Conservation (phyloP, 352 stramenopile genomes). For the Globisporangium emineosum region DNA sequence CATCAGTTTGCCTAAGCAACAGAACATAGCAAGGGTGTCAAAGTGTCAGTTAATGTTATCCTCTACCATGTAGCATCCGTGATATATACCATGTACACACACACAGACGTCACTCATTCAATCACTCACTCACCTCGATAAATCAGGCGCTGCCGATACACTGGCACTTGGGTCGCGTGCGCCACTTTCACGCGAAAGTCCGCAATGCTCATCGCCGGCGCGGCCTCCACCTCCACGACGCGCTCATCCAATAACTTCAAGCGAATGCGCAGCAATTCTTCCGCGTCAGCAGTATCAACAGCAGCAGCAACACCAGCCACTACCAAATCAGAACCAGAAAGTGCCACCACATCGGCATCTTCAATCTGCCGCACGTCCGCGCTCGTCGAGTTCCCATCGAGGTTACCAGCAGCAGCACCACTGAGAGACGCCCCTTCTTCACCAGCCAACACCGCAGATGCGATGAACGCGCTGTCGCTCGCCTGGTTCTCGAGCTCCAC, state of each 20-base stretch:
- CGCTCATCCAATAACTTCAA: conserved; percentile 81
- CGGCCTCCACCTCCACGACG: conserved; percentile 60
- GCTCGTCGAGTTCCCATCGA: background rate
- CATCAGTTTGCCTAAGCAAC: conserved; percentile 65
- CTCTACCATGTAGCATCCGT: background rate
- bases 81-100: background rate
- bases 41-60: background rate
- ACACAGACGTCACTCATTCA: background rate
- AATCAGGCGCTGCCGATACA: conserved; percentile 85
- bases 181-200: conserved; percentile 67
- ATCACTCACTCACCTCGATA: conserved; percentile 60
- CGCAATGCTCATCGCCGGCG: conserved; percentile 38
- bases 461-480: background rate
- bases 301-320: background rate
- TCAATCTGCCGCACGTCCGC: background rate
- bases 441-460: background rate
- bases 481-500: conserved; percentile 8
- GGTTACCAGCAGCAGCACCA: background rate
- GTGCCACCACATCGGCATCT: background rate
- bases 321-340: background rate
- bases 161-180: conserved; percentile 48
- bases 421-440: background rate
- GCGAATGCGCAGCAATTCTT: conserved; percentile 20
- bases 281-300: background rate
- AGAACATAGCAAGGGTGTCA: background rate